phyloP scores from a whole-genome alignment of 2,329 filamentous ascomycete genomes.

The Talaromyces pinophilus region DNA sequence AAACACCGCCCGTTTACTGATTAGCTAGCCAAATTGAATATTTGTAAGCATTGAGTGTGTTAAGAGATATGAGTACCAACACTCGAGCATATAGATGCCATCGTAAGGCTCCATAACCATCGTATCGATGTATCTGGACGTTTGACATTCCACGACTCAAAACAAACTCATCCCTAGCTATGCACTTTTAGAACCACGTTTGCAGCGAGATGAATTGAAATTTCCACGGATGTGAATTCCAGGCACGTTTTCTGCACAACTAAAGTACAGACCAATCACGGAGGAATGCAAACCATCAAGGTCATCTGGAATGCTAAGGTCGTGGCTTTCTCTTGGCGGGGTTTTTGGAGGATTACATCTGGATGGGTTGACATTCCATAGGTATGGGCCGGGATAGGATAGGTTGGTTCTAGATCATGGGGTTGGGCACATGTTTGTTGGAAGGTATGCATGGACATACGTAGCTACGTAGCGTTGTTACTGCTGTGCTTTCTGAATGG shows the following conservation, averaged over 20 bases:
- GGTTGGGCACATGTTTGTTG: not conserved
- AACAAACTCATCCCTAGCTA: not conserved
- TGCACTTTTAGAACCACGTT: not conserved
- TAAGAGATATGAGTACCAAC: not conserved
- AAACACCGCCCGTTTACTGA: not conserved
- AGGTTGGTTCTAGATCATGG: not conserved
- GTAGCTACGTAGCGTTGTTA: not conserved
- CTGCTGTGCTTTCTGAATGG: not conserved
- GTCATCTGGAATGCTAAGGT: slow-evolving; percentile 1
- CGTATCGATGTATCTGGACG: too few species aligned
- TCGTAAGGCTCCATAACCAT: not conserved
- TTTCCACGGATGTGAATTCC: not conserved
- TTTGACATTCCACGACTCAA: not conserved
- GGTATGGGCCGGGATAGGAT: too few species aligned
- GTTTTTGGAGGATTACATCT: not conserved
- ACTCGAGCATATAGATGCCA: not conserved
- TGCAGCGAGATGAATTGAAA: not conserved
- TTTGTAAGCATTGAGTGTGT: not conserved
- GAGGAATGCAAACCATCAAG: not conserved
- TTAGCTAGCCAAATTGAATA: not conserved
- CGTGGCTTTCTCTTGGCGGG: slow-evolving; percentile 9
- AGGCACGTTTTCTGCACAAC: not conserved
- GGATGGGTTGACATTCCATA: not conserved
- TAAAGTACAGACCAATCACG: not conserved
- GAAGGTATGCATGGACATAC: not conserved